These are phyloP conservation scores for Thamnidium elegans DNA, from an alignment of 192 early-diverging fungal species.

Conservation along the genomic window DNA sequence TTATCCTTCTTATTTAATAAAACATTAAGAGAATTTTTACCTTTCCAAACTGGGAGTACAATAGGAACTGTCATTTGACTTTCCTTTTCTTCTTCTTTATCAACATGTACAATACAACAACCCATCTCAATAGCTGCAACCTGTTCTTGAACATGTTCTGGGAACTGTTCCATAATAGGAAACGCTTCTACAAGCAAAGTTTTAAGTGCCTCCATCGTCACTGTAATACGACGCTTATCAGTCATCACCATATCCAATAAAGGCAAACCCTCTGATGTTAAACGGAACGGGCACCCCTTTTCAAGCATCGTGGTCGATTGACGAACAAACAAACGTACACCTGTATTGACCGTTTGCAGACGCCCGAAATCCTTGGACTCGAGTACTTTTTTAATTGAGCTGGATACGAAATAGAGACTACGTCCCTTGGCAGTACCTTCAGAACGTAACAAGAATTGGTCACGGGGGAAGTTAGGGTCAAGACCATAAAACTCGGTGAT, in stretches of 20 bases:
- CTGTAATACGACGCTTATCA: conserved; percentile 44
- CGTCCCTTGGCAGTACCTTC: conserved; percentile 61
- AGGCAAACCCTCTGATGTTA: conserved; percentile 64
- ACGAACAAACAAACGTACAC: conserved; percentile 84
- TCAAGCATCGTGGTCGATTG: conserved; percentile 56
- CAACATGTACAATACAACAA: conserved; percentile 59
- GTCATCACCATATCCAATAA: conserved; percentile 54
- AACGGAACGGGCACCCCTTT: conserved; percentile 59
- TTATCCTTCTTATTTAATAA: conserved; percentile 75
- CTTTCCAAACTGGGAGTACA: conserved; percentile 71
- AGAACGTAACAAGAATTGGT: conserved; percentile 88
- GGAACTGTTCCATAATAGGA: conserved; percentile 38
- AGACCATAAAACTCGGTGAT: conserved; percentile 74
- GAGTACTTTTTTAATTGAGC: conserved; percentile 75
- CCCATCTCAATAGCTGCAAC: conserved; percentile 34
- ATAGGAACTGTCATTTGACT: conserved; percentile 27
- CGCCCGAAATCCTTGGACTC: conserved; percentile 54
- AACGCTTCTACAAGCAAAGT: conserved; percentile 50
- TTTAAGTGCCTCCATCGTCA: conserved; percentile 45
- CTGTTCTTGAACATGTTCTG: conserved; percentile 2
- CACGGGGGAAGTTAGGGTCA: conserved; percentile 64
- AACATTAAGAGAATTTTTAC: conserved; percentile 67
- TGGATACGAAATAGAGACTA: conserved; percentile 83
- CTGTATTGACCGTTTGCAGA: conserved; percentile 88
- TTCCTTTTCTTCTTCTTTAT: conserved; percentile 38